Evolutionary conservation across 2,329 filamentous ascomycete genomes (phyloP).

Genomic region (Hypoxylon sp.): DNA sequence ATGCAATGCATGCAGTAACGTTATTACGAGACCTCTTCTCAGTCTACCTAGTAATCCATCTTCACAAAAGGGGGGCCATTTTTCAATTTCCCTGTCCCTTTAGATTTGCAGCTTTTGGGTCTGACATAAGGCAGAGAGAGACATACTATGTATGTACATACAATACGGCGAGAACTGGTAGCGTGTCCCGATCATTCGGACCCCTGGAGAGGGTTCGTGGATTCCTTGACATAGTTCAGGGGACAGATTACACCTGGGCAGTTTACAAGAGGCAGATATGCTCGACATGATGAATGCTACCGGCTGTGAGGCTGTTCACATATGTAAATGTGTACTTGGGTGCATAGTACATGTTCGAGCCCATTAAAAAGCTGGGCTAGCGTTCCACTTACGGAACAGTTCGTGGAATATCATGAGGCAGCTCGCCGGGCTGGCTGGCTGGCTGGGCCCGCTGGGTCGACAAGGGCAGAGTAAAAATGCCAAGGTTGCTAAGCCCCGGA

Average conservation of each 20-base stretch:
- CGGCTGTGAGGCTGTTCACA: no score
- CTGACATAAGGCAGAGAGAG: not conserved
- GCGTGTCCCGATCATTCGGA: slow-evolving; percentile 3
- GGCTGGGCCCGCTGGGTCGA: no score
- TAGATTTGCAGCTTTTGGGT: not conserved
- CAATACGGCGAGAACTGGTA: no score
- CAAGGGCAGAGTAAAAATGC: slow-evolving; percentile 15
- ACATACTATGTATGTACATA: no score
- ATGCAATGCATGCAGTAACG: not conserved
- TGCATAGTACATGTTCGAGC: slow-evolving; percentile 15
- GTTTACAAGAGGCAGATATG: slow-evolving; percentile 11
- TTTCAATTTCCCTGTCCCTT: no score
- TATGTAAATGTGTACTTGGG: no score
- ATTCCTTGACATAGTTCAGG: not conserved
- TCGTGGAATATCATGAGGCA: slow-evolving; percentile 23
- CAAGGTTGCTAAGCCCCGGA: slow-evolving; percentile 29
- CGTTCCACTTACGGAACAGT: slow-evolving; percentile 16
- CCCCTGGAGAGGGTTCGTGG: not conserved
- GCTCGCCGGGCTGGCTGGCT: slow-evolving; percentile 5
- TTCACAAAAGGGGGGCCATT: no score
- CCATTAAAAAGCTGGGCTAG: slow-evolving; percentile 1
- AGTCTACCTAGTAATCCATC: not conserved
- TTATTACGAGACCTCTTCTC: not conserved
- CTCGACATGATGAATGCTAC: no score
- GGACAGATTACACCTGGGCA: not conserved